Percentiles rank a stretch among this genome's conserved stretches.
Conservation (phyloP, 192 early-diverging fungal genomes). For the Entomortierella chlamydospora region DNA sequence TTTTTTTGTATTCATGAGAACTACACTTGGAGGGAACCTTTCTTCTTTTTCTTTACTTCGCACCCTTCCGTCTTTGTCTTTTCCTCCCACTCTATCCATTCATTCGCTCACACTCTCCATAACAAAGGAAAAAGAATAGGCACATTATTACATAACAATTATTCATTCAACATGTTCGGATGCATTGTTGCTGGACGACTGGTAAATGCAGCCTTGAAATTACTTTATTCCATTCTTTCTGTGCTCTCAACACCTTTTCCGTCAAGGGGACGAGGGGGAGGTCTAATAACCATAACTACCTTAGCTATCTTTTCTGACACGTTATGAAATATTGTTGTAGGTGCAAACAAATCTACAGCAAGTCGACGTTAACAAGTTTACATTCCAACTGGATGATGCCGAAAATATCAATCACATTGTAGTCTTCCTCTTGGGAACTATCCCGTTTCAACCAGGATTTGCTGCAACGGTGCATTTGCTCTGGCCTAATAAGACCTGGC, state of each 20-base stretch:
- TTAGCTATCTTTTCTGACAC: too few species aligned
- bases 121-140: too few species aligned
- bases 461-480: constrained; percentile 95
- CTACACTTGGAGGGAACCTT: too few species aligned
- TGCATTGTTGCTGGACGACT: constrained; percentile 92
- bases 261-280: too few species aligned
- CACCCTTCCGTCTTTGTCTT: too few species aligned
- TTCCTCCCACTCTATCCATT: too few species aligned
- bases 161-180: constrained; percentile 79
- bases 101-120: too few species aligned
- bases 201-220: constrained; percentile 42
- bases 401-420: constrained; percentile 94
- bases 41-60: too few species aligned
- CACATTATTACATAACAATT: too few species aligned
- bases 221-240: not conserved
- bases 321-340: too few species aligned
- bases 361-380: constrained; percentile 87
- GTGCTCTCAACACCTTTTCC: constrained; percentile 2
- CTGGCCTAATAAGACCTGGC: constrained; percentile 88
- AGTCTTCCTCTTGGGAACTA: constrained; percentile 88
- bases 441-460: constrained; percentile 89
- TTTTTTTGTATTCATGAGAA: too few species aligned
- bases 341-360: constrained; percentile 94
- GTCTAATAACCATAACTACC: too few species aligned
- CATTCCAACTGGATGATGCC: constrained; percentile 91